Percentiles rank a stretch among this genome's conserved stretches.
Evolutionary conservation across 1,139 yeast species (phyloP).

Genomic region (Schwanniomyces etchellsii): DNA sequence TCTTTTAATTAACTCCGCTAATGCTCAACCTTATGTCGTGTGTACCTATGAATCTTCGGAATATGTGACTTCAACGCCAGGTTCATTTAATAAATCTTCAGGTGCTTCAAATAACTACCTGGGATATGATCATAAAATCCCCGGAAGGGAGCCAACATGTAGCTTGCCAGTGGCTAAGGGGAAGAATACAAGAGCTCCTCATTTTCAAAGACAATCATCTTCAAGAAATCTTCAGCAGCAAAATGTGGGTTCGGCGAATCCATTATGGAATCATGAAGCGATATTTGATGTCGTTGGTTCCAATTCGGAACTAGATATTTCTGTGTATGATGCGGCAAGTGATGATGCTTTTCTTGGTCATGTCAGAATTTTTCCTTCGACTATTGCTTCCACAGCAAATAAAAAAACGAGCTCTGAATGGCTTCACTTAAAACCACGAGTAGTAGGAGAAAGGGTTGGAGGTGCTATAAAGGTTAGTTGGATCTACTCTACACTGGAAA

Average conservation of each 20-base stretch:
- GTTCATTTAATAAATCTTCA: slow-evolving; percentile 46
- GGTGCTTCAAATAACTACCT: slow-evolving; percentile 11
- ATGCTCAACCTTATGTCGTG: slow-evolving; percentile 81
- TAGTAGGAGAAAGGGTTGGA: slow-evolving; percentile 67
- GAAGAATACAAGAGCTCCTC: slow-evolving; percentile 30
- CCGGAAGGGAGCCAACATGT: slow-evolving; percentile 5
- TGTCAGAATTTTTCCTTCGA: slow-evolving; percentile 65
- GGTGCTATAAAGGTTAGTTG: slow-evolving; percentile 75
- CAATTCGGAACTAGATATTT: slow-evolving; percentile 76
- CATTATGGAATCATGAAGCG: slow-evolving; percentile 88
- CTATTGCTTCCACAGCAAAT: slow-evolving; percentile 22
- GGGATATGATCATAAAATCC: slow-evolving; percentile 7
- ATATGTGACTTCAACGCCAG: slow-evolving; percentile 79
- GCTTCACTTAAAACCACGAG: slow-evolving; percentile 69
- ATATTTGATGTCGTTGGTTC: slow-evolving; percentile 86
- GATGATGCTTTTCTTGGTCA: slow-evolving; percentile 87
- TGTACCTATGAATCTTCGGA: slow-evolving; percentile 93
- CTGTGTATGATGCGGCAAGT: slow-evolving; percentile 77
- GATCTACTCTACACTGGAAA: slow-evolving; percentile 62
- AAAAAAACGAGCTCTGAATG: slow-evolving; percentile 49
- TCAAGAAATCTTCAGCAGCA: slow-evolving; percentile 45
- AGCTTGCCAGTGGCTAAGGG: slow-evolving; percentile 12
- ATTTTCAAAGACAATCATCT: slow-evolving; percentile 62
- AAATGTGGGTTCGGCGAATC: slow-evolving; percentile 46
- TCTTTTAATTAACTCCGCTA: slow-evolving; percentile 47